Evolutionary conservation across 768 basidiomycete species (phyloP).

Genomic region (Lentinula aciculospora): DNA sequence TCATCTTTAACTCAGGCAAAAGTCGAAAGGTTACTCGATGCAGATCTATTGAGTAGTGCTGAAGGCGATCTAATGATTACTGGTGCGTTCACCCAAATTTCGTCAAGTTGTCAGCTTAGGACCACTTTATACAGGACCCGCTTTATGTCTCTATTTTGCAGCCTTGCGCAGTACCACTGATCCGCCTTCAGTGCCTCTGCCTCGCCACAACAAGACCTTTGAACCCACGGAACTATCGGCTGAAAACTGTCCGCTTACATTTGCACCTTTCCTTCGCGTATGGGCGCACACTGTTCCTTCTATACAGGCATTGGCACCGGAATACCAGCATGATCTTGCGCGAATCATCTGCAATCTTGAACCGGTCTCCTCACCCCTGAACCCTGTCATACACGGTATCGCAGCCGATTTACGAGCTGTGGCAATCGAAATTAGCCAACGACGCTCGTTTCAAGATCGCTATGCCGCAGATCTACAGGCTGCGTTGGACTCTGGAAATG

Average conservation of each 20-base stretch:
- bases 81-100: conserved; percentile 36
- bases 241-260: conserved; percentile 64
- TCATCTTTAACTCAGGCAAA: conserved; percentile 77
- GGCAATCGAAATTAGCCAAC: conserved; percentile 82
- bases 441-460: conserved; percentile 78
- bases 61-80: conserved; percentile 85
- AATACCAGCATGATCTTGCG: conserved; percentile 77
- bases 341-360: conserved; percentile 68
- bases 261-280: conserved; percentile 63
- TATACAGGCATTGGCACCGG: conserved; percentile 58
- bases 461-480: conserved; percentile 74
- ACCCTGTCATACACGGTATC: conserved; percentile 47
- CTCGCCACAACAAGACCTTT: conserved; percentile 41
- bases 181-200: conserved; percentile 79
- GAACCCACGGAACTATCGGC: conserved; percentile 56
- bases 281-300: conserved; percentile 64
- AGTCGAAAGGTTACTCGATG: conserved; percentile 66
- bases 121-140: conserved; percentile 47
- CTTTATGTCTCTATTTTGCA: conserved; percentile 80
- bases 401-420: conserved; percentile 81
- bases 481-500: conserved; percentile 61
- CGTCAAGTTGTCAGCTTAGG: not conserved
- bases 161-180: conserved; percentile 69
- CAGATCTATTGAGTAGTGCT: conserved; percentile 68
- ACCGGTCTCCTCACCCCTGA: conserved; percentile 35